Evolutionary conservation across 2,329 filamentous ascomycete genomes (phyloP), one percentile per base, ranked within the genome.

Genomic region (Dissoconium aciculare): DNA sequence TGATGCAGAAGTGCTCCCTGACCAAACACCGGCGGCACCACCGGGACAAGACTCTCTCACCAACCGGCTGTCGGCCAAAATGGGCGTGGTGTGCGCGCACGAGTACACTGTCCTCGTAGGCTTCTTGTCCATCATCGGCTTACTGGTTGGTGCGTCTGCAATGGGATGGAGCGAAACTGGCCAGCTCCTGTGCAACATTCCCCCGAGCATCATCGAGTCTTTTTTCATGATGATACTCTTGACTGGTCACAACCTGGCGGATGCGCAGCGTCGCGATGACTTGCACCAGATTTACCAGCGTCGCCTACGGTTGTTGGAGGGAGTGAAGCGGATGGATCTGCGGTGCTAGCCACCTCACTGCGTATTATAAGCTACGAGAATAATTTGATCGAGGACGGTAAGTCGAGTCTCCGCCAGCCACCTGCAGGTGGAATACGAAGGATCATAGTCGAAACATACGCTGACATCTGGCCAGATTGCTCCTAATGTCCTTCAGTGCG

Each of bases 141-240:
- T 53, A 5, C 12, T 56, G 3, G 28, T 43, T 19, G 44, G 40
- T 5, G 44, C 52, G 0, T 52, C 46, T 23, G n/a, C n/a, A 8
- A 23, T 23, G 19, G 19, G 19, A 8, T 55, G 52, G 53, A 53
- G 36, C 15, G 32, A 45, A 9, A 54, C 50, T 0, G 52, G 52
- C 4, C 53, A 56, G 27, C 37, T 55, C 12, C 39, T 55, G 10
- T 55, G 44, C 24, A 56, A 56, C 35, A 44, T 54, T 4, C 51
- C 52, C 3, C 51, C 53, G 9, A 56, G 51, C 31, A 46, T 56
- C 12, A 46, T 56, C 23, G 53, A 55, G 32, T 45, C 46, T 0
- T 56, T 53, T 41, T 44, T 54, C 30, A 53, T 50, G 46, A 36
- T 55, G 16, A 45, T 54, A 15, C 35, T 54, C 3, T 46, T 54